A percentile compares a stretch with the other conserved stretches of the same genome.
Conservation (phyloP, 139 green algal genomes). For the Tetradesmus lagerheimii region DNA sequence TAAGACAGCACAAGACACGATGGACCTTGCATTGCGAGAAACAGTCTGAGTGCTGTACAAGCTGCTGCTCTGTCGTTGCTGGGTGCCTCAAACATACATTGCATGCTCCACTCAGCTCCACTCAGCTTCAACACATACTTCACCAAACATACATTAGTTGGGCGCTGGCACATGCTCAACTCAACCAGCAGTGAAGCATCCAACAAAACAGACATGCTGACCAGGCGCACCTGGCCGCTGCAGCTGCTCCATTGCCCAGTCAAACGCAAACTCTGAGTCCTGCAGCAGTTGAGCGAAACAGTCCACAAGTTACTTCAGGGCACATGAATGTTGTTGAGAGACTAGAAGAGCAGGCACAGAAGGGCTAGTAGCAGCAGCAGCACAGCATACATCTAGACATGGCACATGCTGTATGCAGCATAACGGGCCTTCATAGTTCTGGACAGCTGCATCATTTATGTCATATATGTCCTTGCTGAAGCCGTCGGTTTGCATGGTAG, state of each 20-base stretch:
- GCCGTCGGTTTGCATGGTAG: not conserved
- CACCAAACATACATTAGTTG: too few species aligned
- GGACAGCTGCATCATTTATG: not conserved
- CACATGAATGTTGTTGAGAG: not conserved
- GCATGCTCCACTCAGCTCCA: too few species aligned
- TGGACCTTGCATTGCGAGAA: not conserved
- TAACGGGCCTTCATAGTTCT: not conserved
- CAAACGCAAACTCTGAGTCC: slow-evolving; percentile 33
- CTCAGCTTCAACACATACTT: too few species aligned
- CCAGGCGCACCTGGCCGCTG: not conserved
- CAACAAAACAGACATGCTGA: too few species aligned
- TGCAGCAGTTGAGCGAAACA: slow-evolving; percentile 18
- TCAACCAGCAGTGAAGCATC: too few species aligned
- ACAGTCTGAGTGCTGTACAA: not conserved
- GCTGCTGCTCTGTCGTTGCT: too few species aligned
- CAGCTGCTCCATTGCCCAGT: slow-evolving; percentile 28
- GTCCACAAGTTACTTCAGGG: not conserved
- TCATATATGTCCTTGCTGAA: not conserved
- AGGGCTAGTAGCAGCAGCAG: not conserved
- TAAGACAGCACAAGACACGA: too few species aligned
- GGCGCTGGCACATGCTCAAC: too few species aligned
- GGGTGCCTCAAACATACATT: too few species aligned
- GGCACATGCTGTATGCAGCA: not conserved
- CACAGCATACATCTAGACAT: not conserved
- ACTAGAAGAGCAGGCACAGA: not conserved